These are phyloP conservation scores for Pleurotus platypus DNA, from an alignment of 768 basidiomycete genomes.

Conservation along the genomic window DNA sequence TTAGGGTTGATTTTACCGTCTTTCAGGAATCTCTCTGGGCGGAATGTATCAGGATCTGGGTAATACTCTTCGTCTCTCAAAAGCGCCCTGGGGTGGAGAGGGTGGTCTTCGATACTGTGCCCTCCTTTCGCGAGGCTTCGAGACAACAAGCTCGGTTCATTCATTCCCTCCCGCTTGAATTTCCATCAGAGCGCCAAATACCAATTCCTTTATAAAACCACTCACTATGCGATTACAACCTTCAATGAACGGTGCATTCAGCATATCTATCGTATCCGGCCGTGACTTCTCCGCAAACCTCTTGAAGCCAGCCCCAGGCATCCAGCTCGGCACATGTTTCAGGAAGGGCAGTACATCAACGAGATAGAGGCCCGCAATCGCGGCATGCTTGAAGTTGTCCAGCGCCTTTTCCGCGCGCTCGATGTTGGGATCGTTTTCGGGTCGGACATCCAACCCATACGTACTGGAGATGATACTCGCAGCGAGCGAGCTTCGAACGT, in stretches of 20 bases:
- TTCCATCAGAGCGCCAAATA: background rate
- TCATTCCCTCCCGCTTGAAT: background rate
- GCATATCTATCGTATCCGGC: background rate
- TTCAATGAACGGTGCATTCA: background rate
- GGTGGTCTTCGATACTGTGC: background rate
- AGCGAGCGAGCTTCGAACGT: conserved; percentile 14
- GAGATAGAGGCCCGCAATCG: conserved; percentile 23
- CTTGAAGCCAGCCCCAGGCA: conserved; percentile 2
- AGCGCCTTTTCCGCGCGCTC: conserved; percentile 22
- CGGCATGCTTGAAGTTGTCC: conserved; percentile 17
- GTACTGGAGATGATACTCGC: conserved; percentile 23
- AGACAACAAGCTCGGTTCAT: background rate
- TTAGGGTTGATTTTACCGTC: too few species aligned
- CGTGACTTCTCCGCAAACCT: background rate
- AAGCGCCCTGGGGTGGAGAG: too few species aligned
- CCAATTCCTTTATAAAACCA: background rate
- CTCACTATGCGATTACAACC: background rate
- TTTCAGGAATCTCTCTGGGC: too few species aligned
- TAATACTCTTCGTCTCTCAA: too few species aligned
- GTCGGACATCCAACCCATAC: conserved; percentile 29
- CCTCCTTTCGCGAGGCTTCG: background rate
- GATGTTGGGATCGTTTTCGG: conserved; percentile 25
- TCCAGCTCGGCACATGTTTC: conserved; percentile 4
- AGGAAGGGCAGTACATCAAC: conserved; percentile 15
- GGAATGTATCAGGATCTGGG: too few species aligned